Percentiles rank a stretch among this genome's conserved stretches.
phyloP scores from a whole-genome alignment of 768 basidiomycete genomes.

The Mycena capillaripes region DNA sequence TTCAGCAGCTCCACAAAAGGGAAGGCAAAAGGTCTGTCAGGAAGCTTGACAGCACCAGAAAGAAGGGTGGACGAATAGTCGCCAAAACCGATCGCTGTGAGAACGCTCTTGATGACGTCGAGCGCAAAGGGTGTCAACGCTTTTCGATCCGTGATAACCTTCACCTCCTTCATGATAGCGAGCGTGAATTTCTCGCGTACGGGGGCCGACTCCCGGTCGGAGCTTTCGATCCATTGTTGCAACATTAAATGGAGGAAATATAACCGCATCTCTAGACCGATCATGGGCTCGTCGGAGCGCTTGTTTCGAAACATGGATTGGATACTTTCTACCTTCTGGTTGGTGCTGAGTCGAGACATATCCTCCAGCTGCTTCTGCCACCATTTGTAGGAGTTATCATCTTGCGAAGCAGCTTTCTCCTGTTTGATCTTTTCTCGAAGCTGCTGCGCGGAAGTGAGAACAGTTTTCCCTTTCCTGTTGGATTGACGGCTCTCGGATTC shows the following conservation, averaged over 20 bases:
- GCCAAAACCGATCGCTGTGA: conserved; percentile 64
- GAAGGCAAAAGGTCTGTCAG: conserved; percentile 57
- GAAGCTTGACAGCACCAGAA: conserved; percentile 27
- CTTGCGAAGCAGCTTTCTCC: conserved; percentile 58
- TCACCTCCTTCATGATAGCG: conserved; percentile 62
- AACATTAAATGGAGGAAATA: conserved; percentile 68
- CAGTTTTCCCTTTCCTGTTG: conserved; percentile 17
- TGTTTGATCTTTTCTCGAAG: conserved; percentile 60
- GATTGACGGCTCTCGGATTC: neutral
- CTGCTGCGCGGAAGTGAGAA: conserved; percentile 46
- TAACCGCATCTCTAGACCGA: conserved; percentile 66
- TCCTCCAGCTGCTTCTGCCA: conserved; percentile 63
- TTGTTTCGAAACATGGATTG: conserved; percentile 61
- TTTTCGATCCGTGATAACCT: conserved; percentile 55
- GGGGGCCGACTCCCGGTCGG: conserved; percentile 49
- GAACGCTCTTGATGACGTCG: conserved; percentile 54
- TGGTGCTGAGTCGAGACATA: conserved; percentile 49
- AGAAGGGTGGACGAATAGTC: conserved; percentile 49
- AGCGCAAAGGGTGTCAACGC: conserved; percentile 52
- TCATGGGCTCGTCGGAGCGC: conserved; percentile 55
- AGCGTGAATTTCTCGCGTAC: conserved; percentile 63
- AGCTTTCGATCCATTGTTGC: conserved; percentile 64
- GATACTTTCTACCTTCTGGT: conserved; percentile 50
- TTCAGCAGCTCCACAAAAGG: conserved; percentile 69
- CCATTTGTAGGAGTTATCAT: conserved; percentile 61